A percentile compares a stretch with the other conserved stretches of the same genome.
These are phyloP conservation scores for Schizothecium vesticola DNA, from an alignment of 495 filamentous ascomycete genomes.

Conservation along the genomic window DNA sequence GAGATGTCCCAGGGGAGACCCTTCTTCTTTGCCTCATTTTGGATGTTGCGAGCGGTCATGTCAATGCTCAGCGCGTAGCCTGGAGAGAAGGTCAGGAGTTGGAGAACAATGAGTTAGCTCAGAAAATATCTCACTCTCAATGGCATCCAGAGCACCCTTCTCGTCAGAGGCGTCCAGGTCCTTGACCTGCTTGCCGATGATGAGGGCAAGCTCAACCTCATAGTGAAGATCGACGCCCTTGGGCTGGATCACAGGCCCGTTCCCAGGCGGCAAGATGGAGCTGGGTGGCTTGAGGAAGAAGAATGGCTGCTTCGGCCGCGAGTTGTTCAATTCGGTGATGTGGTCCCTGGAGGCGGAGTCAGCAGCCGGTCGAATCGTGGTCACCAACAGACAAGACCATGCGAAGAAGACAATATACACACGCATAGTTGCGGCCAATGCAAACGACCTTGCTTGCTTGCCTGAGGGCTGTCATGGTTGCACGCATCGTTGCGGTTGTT, in stretches of 20 bases:
- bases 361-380: background rate
- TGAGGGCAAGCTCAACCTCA: slow-evolving; percentile 86
- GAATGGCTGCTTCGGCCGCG: slow-evolving; percentile 83
- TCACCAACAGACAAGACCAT: background rate
- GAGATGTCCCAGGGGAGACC: slow-evolving; percentile 93
- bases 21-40: slow-evolving; percentile 94
- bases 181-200: slow-evolving; percentile 72
- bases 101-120: background rate
- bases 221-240: slow-evolving; percentile 81
- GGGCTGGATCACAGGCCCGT: slow-evolving; percentile 79
- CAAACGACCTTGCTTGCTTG: slow-evolving; percentile 87
- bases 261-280: slow-evolving; percentile 69
- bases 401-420: slow-evolving; percentile 30
- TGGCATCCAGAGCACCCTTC: slow-evolving; percentile 55
- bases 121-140: slow-evolving; percentile 43
- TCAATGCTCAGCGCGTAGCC: slow-evolving; percentile 84
- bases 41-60: slow-evolving; percentile 89
- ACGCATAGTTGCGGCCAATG: slow-evolving; percentile 98
- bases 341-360: slow-evolving; percentile 63
- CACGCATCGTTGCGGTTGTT: slow-evolving; percentile 37
- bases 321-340: slow-evolving; percentile 84
- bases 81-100: slow-evolving; percentile 23
- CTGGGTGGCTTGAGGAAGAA: slow-evolving; percentile 96
- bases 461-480: slow-evolving; percentile 55
- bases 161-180: slow-evolving; percentile 66